Percentiles rank a stretch among this genome's conserved stretches.
phyloP scores from a whole-genome alignment of 257 asterid species.

The Fraxinus cuspidata region DNA sequence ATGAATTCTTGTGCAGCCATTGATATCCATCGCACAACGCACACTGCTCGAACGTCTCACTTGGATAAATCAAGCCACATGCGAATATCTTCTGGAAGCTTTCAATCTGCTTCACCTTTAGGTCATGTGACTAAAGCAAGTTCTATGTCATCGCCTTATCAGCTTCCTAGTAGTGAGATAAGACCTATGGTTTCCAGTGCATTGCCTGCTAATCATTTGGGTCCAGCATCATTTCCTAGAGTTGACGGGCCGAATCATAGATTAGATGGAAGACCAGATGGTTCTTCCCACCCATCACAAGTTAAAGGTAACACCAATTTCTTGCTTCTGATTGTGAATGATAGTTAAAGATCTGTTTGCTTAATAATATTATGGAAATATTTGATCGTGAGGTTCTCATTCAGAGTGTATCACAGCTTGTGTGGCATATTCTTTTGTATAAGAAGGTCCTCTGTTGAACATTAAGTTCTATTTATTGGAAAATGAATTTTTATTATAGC shows the following conservation, averaged over 20 bases:
- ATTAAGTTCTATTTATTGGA: background rate
- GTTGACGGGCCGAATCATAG: conserved; percentile 61
- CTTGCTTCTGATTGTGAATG: conserved; percentile 11
- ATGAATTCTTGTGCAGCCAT: conserved; percentile 41
- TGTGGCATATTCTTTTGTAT: conserved; percentile 15
- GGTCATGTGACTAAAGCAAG: conserved; percentile 43
- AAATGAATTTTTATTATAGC: background rate
- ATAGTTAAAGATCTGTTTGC: conserved; percentile 1
- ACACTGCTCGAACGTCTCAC: conserved; percentile 50
- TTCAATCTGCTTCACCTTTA: conserved; percentile 49
- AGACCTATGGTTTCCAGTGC: conserved; percentile 60
- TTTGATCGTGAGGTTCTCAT: conserved; percentile 15
- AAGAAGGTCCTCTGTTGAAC: background rate
- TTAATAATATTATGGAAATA: conserved; percentile 7
- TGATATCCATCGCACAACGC: conserved; percentile 51
- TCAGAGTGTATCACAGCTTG: background rate
- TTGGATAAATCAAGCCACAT: conserved; percentile 54
- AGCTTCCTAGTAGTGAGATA: conserved; percentile 90
- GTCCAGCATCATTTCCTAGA: conserved; percentile 55
- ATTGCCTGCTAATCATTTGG: conserved; percentile 53
- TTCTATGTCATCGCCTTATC: conserved; percentile 62
- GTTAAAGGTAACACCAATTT: conserved; percentile 53
- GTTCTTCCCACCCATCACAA: conserved; percentile 59
- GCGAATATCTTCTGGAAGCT: conserved; percentile 50
- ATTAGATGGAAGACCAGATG: conserved; percentile 68